These are phyloP conservation scores for Hanseniaspora meyeri DNA, from an alignment of 805 yeast species.

Conservation along the genomic window DNA sequence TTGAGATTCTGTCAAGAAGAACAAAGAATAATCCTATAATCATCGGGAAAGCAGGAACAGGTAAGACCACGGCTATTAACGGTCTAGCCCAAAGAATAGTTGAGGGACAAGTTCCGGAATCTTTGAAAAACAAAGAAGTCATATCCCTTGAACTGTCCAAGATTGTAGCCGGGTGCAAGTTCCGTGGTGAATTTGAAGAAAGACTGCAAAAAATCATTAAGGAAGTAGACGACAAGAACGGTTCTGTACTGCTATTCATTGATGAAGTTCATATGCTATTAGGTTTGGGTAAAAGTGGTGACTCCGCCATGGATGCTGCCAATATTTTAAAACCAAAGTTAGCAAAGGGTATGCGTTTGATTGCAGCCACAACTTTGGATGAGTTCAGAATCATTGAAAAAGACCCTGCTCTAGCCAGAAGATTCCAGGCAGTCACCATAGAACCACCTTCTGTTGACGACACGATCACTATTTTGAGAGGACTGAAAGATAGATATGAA, in stretches of 20 bases:
- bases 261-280: constrained; percentile 83
- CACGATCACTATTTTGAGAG: constrained; percentile 82
- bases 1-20: constrained; percentile 81
- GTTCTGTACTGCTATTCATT: constrained; percentile 66
- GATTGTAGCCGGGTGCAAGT: constrained; percentile 87
- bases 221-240: constrained; percentile 70
- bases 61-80: constrained; percentile 93
- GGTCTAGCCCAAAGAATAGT: constrained; percentile 91
- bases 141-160: constrained; percentile 79
- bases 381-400: constrained; percentile 92
- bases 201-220: constrained; percentile 67
- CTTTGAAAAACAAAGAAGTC: constrained; percentile 74
- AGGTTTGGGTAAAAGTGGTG: constrained; percentile 76
- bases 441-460: constrained; percentile 85
- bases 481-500: constrained; percentile 85
- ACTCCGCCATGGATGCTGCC: constrained; percentile 92
- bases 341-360: constrained; percentile 88
- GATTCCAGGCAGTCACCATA: constrained; percentile 79
- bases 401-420: constrained; percentile 88
- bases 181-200: constrained; percentile 91
- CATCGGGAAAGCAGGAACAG: constrained; percentile 96
- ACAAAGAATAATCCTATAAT: constrained; percentile 92
- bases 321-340: constrained; percentile 85
- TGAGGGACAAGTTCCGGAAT: constrained; percentile 86
- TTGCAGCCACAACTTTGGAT: constrained; percentile 92